A percentile compares a stretch with the other conserved stretches of the same genome.
Evolutionary conservation across 495 filamentous ascomycete genomes (phyloP).

Genomic region (Cudoniella acicularis): DNA sequence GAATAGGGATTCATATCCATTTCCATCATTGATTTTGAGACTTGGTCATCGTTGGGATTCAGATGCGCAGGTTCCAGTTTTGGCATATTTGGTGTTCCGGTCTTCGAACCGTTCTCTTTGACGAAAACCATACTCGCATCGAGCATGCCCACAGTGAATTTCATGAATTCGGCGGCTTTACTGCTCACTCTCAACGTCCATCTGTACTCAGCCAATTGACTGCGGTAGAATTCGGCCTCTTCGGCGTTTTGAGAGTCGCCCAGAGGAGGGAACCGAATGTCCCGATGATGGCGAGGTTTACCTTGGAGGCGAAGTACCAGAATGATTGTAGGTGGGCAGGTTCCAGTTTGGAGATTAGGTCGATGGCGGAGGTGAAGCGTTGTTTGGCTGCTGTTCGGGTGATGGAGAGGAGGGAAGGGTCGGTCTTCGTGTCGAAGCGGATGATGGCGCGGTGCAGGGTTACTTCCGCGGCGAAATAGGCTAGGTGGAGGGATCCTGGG

Average conservation of each 20-base stretch:
- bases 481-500: constrained; percentile 70
- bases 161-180: constrained; percentile 54
- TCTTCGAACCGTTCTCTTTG: constrained; percentile 7
- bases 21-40: neutral
- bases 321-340: constrained; percentile 69
- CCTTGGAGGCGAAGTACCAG: constrained; percentile 80
- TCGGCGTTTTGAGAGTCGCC: constrained; percentile 78
- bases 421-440: constrained; percentile 46
- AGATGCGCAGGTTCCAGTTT: neutral
- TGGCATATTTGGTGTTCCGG: neutral
- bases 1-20: neutral
- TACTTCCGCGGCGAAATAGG: constrained; percentile 80
- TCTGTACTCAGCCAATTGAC: constrained; percentile 79
- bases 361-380: constrained; percentile 70
- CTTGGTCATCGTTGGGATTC: neutral
- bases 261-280: constrained; percentile 80
- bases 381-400: constrained; percentile 87
- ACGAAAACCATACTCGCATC: constrained; percentile 22
- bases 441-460: constrained; percentile 80
- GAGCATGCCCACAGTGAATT: constrained; percentile 26
- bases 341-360: constrained; percentile 67
- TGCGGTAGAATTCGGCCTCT: constrained; percentile 90
- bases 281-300: constrained; percentile 77
- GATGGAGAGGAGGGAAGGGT: constrained; percentile 79
- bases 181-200: constrained; percentile 89